Percentiles rank a stretch among this genome's conserved stretches.
Evolutionary conservation across 179 eudicot genomes (phyloP).

Genomic region (Silene coronaria): DNA sequence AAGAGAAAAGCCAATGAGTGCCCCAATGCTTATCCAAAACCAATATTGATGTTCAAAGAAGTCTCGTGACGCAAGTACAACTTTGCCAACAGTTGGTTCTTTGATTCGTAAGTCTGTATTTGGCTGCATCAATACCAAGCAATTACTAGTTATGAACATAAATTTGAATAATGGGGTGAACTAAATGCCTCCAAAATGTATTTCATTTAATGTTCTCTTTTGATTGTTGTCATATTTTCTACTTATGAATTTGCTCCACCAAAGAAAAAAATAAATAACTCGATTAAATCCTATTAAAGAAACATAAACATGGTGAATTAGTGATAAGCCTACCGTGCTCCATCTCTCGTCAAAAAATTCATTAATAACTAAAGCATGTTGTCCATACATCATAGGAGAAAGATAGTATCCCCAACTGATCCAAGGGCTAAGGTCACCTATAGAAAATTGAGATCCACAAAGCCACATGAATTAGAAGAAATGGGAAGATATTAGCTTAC

Average conservation of each 20-base stretch:
- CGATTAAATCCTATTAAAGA: not conserved
- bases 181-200: too few relatives aligned
- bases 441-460: not conserved
- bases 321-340: slow-evolving; percentile 11
- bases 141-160: too few relatives aligned
- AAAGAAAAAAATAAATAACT: too few relatives aligned
- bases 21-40: slow-evolving; percentile 62
- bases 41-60: slow-evolving; percentile 42
- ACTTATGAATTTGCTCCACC: too few relatives aligned
- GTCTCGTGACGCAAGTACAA: slow-evolving; percentile 54
- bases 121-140: slow-evolving; percentile 34
- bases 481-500: too few relatives aligned
- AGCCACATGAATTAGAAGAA: not conserved
- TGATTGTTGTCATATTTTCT: too few relatives aligned
- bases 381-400: slow-evolving; percentile 24
- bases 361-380: slow-evolving; percentile 19
- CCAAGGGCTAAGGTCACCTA: slow-evolving; percentile 19
- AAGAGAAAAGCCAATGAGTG: slow-evolving; percentile 57
- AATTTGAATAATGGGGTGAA: too few relatives aligned
- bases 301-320: too few relatives aligned
- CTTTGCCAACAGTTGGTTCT: slow-evolving; percentile 52
- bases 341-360: slow-evolving; percentile 20
- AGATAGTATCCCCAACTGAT: slow-evolving; percentile 20
- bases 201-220: too few relatives aligned
- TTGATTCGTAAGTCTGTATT: slow-evolving; percentile 45